Evolutionary conservation across 169 alveolate species (phyloP), one percentile per base, ranked within the genome.

Genomic region (Plasmodium gaboni): DNA sequence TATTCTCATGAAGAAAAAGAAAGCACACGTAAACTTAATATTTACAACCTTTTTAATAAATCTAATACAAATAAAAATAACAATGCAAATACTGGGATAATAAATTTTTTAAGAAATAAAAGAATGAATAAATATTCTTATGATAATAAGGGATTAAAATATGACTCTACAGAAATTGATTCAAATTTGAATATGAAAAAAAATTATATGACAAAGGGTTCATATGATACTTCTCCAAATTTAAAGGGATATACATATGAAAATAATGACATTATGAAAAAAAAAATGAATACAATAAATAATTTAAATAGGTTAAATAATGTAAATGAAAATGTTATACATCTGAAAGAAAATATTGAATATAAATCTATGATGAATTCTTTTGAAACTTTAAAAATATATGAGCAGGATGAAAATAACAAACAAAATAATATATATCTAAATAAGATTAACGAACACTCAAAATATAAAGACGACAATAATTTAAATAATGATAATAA

Each of bases 61-160:
- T 24, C 50, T 8, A 64, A 64, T 51, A 44, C 28, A 50, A 78
- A 78, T 38, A 78, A 78, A 24, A 65, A 73, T 51, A 78, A 64
- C 48, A 64, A 48, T 32, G 28, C 60, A 38, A 78, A 78, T 78
- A 50, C 19, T 15, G 89, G 89, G n/a, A 78, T 78, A 64, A 28
- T 78, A 28, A 78, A 50, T 19, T 78, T 78, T 78, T 59, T 78
- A 70, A 67, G 46, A 78, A 78, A 78, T 78, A 46, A 78, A 57
- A 78, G 63, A 59, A 64, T 15, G 42, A 26, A 78, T 50, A 78
- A 64, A 15, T 78, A 78, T 57, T 10, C 74, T 19, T 78, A 65
- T 65, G 89, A 78, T 38, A 78, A 60, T 50, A 78, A 78, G 61
- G 89, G 89, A 10, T 28, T 78, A n/a, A 67, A 57, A 78, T 64